Conservation (phyloP, 768 basidiomycete genomes). For the Trametes punicea region DNA sequence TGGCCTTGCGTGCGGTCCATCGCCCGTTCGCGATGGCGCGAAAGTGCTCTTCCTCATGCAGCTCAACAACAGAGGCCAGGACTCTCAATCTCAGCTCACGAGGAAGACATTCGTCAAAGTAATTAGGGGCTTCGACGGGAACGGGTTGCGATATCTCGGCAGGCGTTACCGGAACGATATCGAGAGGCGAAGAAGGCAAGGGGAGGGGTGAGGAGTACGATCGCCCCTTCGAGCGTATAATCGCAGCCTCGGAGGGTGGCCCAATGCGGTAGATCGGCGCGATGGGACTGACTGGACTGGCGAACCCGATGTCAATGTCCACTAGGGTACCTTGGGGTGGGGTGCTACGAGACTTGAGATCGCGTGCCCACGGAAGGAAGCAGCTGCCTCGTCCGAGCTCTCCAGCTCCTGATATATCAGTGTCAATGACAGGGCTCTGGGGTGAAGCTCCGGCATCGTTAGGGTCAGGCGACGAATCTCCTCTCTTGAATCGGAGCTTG, state of each 20-base stretch:
- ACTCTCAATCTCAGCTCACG: conserved; percentile 66
- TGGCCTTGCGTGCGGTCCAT: conserved; percentile 63
- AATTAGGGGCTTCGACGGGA: conserved; percentile 43
- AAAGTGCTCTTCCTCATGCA: conserved; percentile 59
- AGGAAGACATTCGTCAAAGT: conserved; percentile 71
- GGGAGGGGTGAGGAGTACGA: conserved; percentile 67
- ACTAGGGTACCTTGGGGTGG: conserved; percentile 22
- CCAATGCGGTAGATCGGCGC: conserved; percentile 20
- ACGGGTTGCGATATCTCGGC: conserved; percentile 53
- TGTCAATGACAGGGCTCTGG: conserved; percentile 9
- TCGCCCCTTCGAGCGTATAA: conserved; percentile 48
- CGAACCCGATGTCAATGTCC: conserved; percentile 21
- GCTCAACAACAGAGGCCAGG: conserved; percentile 48
- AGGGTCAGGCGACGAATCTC: conserved; percentile 12
- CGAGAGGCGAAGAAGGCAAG: conserved; percentile 46
- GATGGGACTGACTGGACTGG: conserved; percentile 19
- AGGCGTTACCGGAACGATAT: conserved; percentile 49
- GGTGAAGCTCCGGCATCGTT: conserved; percentile 8
- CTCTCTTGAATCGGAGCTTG: conserved; percentile 47
- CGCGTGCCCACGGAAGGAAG: conserved; percentile 43
- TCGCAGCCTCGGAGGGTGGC: conserved; percentile 21
- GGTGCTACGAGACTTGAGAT: conserved; percentile 29
- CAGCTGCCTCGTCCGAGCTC: conserved; percentile 33
- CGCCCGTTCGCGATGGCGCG: conserved; percentile 40
- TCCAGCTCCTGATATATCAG: conserved; percentile 11